These are phyloP conservation scores for Aureobasidium sp. DNA, from an alignment of 2,329 filamentous ascomycete genomes.

Conservation along the genomic window DNA sequence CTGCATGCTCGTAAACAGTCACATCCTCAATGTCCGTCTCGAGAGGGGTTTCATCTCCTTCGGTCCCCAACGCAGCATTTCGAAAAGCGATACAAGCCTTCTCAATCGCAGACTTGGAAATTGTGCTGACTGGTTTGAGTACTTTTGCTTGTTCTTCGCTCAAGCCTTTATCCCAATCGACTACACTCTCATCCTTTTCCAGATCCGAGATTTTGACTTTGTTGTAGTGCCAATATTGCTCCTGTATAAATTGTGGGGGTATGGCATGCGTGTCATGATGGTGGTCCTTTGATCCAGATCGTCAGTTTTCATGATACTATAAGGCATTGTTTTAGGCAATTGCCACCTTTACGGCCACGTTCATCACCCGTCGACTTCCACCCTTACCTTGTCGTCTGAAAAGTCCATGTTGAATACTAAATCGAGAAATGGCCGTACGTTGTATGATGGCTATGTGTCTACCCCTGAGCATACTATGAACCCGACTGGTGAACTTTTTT, in stretches of 20 bases:
- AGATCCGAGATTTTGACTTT: conserved; percentile 17
- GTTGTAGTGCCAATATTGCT: conserved; percentile 19
- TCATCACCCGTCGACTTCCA: background rate
- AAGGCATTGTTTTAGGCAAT: background rate
- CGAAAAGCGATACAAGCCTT: conserved; percentile 16
- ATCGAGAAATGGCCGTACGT: background rate
- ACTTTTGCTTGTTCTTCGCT: conserved; percentile 13
- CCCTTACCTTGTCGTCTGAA: conserved; percentile 15
- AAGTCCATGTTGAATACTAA: conserved; percentile 10
- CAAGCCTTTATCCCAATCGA: conserved; percentile 16
- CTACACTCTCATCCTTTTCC: conserved; percentile 14
- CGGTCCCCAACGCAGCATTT: conserved; percentile 11
- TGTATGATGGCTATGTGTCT: background rate
- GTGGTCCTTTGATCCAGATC: background rate
- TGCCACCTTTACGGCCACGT: conserved; percentile 1
- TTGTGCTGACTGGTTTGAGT: conserved; percentile 11
- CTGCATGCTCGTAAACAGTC: conserved; percentile 30
- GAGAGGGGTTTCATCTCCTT: background rate
- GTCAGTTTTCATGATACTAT: background rate
- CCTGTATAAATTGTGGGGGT: conserved; percentile 16
- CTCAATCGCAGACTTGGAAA: conserved; percentile 1
- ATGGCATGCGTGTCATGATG: conserved; percentile 18
- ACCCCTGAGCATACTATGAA: background rate
- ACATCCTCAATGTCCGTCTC: conserved; percentile 21
- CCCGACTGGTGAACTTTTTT: background rate